Evolutionary conservation across 768 basidiomycete genomes (phyloP), one percentile per base, ranked within the genome.

Genomic region (Leccinum boreale): DNA sequence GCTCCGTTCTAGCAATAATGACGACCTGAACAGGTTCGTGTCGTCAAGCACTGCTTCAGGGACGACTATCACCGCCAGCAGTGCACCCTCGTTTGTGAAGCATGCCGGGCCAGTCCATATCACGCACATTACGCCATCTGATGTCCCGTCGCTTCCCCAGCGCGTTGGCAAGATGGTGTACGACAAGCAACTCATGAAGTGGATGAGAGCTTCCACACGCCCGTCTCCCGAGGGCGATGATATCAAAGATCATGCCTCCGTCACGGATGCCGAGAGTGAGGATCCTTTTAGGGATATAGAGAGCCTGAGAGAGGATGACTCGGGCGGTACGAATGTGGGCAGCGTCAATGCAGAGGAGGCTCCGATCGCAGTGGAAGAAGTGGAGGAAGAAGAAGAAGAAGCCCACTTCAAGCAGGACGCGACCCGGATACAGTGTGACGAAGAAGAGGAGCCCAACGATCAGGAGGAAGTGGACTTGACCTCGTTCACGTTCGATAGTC

Each of bases 261-360:
- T 69, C 61, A 63, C 71, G 69, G 58, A 66, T 75, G 77, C 81
- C 44, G 78, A 81, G 45, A 90, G 89, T 60, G 91, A 92, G 63
- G 95, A 98, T 75, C 90, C 92, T 8, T 98, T 98, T 73, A 83
- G 84, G 31, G 94, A 94, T 64, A 89, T 98, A 54, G 94, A 96
- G 68, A 94, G 92, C 64, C 69, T 94, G 65, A 77, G 82, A 33
- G 88, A 89, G 55, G 89, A 89, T 56, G 79, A 81, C 23, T 72
- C 72, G 12, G 69, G 68, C 48, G 73, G 75, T 14, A 45, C 58
- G 19, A 29, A 56, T 15, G 60, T 52, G 42, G 54, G 49, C 23
- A 56, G 42, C 8, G 46, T 36, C 11, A n/a, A 15, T 12, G 44
- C 17, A 28, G 47, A 46, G 33, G 56, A 53, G 28, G 54, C 3